A percentile compares a stretch with the other conserved stretches of the same genome.
Evolutionary conservation across 257 asterid genomes (phyloP).

Genomic region (Buddleja alternifolia): DNA sequence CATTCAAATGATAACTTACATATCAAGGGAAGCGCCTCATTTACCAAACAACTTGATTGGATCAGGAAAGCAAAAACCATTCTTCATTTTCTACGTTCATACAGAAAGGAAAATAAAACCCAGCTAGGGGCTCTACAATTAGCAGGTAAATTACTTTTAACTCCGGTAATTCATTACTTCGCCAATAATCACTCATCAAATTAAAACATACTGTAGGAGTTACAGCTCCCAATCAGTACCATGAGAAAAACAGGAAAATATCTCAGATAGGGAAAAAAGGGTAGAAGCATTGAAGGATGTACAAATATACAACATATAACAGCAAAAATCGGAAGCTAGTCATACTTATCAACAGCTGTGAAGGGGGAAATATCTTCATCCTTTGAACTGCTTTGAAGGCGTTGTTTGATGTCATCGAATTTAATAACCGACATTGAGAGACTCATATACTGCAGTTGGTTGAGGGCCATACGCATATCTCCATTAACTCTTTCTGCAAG

Average conservation of each 20-base stretch:
- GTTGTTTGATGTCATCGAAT: conserved; percentile 85
- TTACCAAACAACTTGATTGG: conserved; percentile 14
- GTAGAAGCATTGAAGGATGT: neutral
- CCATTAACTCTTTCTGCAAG: conserved; percentile 92
- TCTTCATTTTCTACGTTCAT: neutral
- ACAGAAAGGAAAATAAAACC: neutral
- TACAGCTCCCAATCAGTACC: conserved; percentile 3
- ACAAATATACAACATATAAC: conserved; percentile 16
- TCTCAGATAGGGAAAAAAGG: neutral
- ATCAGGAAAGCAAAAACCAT: neutral
- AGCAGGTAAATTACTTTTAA: neutral
- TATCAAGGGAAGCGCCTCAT: conserved; percentile 24
- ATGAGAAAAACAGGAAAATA: neutral
- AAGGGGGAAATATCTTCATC: conserved; percentile 99
- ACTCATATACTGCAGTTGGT: conserved; percentile 95
- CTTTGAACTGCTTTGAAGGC: conserved; percentile 89
- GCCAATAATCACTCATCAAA: conserved; percentile 5
- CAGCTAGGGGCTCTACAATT: conserved; percentile 10
- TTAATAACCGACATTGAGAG: conserved; percentile 85
- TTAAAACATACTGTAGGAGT: neutral
- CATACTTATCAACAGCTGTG: conserved; percentile 96
- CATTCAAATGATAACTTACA: conserved; percentile 12
- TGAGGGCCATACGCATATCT: conserved; percentile 95
- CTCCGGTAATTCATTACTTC: neutral
- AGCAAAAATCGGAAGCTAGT: conserved; percentile 23